Evolutionary conservation across 495 filamentous ascomycete species (phyloP).

Genomic region (Hypoxylon intermedium): DNA sequence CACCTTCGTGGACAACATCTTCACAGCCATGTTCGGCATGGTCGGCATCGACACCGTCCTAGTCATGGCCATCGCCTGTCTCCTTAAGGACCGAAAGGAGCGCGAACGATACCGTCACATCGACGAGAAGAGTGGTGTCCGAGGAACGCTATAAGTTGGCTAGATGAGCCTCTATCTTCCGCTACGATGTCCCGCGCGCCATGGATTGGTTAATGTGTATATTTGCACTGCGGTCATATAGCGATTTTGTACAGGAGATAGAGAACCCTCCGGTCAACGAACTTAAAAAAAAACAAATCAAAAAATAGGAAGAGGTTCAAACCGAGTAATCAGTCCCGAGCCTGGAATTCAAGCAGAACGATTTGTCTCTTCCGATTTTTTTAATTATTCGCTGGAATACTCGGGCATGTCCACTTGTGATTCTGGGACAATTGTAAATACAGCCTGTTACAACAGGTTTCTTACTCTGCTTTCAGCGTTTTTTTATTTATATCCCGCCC

Average conservation of each 20-base stretch:
- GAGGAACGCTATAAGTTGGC: slow-evolving; percentile 45
- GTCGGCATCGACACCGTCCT: slow-evolving; percentile 71
- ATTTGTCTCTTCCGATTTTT: background rate
- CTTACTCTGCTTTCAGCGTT: slow-evolving; percentile 27
- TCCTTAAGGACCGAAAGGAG: slow-evolving; percentile 76
- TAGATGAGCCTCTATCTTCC: slow-evolving; percentile 2
- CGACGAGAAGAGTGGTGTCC: slow-evolving; percentile 70
- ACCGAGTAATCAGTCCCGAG: slow-evolving; percentile 15
- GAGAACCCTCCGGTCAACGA: background rate
- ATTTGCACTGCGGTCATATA: slow-evolving; percentile 14
- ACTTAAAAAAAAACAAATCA: slow-evolving; percentile 9
- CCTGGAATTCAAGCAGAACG: slow-evolving; percentile 1
- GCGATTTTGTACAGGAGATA: slow-evolving; percentile 12
- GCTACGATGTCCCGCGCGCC: slow-evolving; percentile 4
- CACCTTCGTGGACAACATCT: slow-evolving; percentile 71
- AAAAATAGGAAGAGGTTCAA: slow-evolving; percentile 7
- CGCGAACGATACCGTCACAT: slow-evolving; percentile 72
- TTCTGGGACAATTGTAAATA: slow-evolving; percentile 20
- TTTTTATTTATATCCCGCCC: slow-evolving; percentile 25
- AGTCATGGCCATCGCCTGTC: slow-evolving; percentile 69
- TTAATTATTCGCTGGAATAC: slow-evolving; percentile 5
- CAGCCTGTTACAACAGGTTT: background rate
- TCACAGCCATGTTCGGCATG: slow-evolving; percentile 77
- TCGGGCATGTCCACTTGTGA: slow-evolving; percentile 10
- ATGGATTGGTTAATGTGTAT: slow-evolving; percentile 31